Evolutionary conservation across 2,329 filamentous ascomycete species (phyloP).

Genomic region (Hypoxylon sp.): DNA sequence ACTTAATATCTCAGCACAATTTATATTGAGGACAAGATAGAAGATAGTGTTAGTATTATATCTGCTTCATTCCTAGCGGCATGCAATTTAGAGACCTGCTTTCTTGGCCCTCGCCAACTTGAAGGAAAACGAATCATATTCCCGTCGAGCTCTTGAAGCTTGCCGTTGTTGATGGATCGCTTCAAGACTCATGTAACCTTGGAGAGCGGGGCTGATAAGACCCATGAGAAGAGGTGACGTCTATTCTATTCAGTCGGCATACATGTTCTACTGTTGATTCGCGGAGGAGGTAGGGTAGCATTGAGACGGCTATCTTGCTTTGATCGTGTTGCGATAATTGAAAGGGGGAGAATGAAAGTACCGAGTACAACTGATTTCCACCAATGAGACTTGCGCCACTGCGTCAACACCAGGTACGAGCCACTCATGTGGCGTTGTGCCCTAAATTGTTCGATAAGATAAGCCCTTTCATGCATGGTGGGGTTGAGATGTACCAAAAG

Average conservation of each 20-base stretch:
- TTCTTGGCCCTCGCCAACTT: slow-evolving; percentile 13
- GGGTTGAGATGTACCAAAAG: too few species aligned
- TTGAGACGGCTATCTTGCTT: too few species aligned
- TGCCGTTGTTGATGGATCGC: slow-evolving; percentile 5
- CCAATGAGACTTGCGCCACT: too few species aligned
- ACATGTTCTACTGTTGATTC: slow-evolving; percentile 5
- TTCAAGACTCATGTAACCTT: slow-evolving; percentile 27
- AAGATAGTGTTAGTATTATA: slow-evolving; percentile 14
- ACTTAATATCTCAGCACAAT: too few species aligned
- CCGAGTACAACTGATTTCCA: background rate
- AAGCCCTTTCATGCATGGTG: slow-evolving; percentile 7
- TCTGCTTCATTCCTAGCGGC: slow-evolving; percentile 7
- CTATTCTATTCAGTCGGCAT: too few species aligned
- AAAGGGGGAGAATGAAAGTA: background rate
- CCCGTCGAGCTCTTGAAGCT: slow-evolving; percentile 12
- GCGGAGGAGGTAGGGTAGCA: slow-evolving; percentile 23
- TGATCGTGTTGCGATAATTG: slow-evolving; percentile 2
- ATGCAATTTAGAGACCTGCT: slow-evolving; percentile 18
- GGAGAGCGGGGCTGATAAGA: slow-evolving; percentile 34
- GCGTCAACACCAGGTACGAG: too few species aligned
- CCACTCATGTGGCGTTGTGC: slow-evolving; percentile 8
- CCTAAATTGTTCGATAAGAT: slow-evolving; percentile 26
- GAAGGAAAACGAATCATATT: slow-evolving; percentile 25
- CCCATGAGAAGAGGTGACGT: too few species aligned
- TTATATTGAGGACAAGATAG: slow-evolving; percentile 1